These are phyloP conservation scores for Orobanche coerulescens DNA, from an alignment of 257 asterid species.

Conservation along the genomic window DNA sequence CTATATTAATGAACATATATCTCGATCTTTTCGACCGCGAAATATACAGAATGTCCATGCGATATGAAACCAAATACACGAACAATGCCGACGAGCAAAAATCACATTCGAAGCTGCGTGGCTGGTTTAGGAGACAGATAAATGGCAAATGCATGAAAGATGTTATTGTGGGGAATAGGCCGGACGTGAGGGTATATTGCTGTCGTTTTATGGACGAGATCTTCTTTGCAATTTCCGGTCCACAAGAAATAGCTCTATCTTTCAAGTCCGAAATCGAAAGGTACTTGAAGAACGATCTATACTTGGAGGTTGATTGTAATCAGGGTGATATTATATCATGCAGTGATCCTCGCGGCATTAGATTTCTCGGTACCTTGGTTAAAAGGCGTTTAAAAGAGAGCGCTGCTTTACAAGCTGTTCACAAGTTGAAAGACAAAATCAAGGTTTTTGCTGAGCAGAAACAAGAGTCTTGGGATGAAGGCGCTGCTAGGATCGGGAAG, in stretches of 20 bases:
- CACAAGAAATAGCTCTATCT: conserved; percentile 54
- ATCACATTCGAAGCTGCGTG: conserved; percentile 54
- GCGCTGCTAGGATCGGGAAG: conserved; percentile 68
- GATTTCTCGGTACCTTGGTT: conserved; percentile 65
- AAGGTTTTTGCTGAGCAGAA: conserved; percentile 57
- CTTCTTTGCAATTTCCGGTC: conserved; percentile 63
- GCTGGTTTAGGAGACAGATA: conserved; percentile 91
- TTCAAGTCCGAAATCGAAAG: conserved; percentile 53
- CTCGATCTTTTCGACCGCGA: conserved; percentile 80
- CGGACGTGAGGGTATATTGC: conserved; percentile 56
- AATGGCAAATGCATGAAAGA: conserved; percentile 26
- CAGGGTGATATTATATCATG: conserved; percentile 44
- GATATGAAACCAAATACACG: conserved; percentile 51
- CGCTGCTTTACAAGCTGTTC: conserved; percentile 65
- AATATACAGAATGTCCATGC: conserved; percentile 68
- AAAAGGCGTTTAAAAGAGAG: conserved; percentile 50
- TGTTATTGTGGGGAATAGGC: conserved; percentile 21
- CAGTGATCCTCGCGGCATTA: conserved; percentile 43
- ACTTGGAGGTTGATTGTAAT: conserved; percentile 42
- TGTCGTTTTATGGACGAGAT: conserved; percentile 94
- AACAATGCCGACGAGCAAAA: conserved; percentile 31
- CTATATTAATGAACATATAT: conserved; percentile 77
- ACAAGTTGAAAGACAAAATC: conserved; percentile 78
- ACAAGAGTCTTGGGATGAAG: conserved; percentile 70
- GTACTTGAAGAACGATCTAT: conserved; percentile 50